Conservation (phyloP, 169 alveolate species). For the Miamiensis avidus region DNA sequence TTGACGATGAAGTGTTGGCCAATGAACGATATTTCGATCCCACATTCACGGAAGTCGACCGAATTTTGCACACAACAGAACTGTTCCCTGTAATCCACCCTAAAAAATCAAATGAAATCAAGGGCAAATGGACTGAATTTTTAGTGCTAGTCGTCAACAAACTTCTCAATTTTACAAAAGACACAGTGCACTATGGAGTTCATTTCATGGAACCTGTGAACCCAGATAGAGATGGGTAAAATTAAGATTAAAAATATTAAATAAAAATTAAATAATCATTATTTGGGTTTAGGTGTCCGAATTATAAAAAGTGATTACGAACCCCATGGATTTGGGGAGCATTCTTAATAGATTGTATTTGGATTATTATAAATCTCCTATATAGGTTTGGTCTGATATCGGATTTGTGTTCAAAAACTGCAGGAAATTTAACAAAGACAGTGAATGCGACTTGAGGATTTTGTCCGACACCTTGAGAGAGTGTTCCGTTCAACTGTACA, state of each 20-base stretch:
- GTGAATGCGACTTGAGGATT: constrained; percentile 46
- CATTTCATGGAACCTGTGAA: constrained; percentile 91
- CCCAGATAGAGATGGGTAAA: constrained; percentile 78
- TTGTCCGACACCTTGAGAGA: constrained; percentile 65
- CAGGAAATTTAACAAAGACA: constrained; percentile 45
- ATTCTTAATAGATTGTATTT: constrained; percentile 69
- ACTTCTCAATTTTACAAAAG: constrained; percentile 58
- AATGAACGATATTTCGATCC: constrained; percentile 38
- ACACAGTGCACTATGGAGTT: constrained; percentile 47
- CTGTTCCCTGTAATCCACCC: constrained; percentile 78
- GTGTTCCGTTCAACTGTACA: not conserved
- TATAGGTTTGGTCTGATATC: constrained; percentile 78
- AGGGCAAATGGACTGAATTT: constrained; percentile 71
- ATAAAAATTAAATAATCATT: no score
- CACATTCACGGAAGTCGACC: constrained; percentile 40
- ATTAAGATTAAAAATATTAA: no score
- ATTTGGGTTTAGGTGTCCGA: constrained; percentile 52
- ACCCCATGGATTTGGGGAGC: constrained; percentile 82
- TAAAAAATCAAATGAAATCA: constrained; percentile 54
- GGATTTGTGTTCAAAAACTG: constrained; percentile 83
- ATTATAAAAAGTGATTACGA: constrained; percentile 69
- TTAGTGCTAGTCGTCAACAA: constrained; percentile 48
- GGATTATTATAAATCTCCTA: constrained; percentile 60
- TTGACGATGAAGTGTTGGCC: constrained; percentile 24
- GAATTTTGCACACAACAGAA: constrained; percentile 34